These are phyloP conservation scores for Kodamaea fukazawae DNA, from an alignment of 805 yeast genomes.

Conservation along the genomic window DNA sequence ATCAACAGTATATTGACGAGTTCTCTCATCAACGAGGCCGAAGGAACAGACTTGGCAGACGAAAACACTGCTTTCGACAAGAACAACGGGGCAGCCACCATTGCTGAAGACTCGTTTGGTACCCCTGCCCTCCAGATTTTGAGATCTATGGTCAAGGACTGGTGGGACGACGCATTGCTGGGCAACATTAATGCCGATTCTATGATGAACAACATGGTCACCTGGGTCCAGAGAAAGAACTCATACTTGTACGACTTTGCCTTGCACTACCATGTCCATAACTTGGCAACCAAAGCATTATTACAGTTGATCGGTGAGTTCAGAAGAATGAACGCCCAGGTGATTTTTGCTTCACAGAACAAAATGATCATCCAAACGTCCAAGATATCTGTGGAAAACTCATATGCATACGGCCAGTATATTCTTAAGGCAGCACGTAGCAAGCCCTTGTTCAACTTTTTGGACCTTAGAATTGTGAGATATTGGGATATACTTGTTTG, in stretches of 20 bases:
- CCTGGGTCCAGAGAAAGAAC: constrained; percentile 80
- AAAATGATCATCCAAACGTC: constrained; percentile 69
- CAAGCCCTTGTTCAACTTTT: constrained; percentile 75
- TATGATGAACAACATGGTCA: constrained; percentile 73
- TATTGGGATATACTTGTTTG: constrained; percentile 94
- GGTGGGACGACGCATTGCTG: constrained; percentile 90
- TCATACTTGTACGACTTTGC: constrained; percentile 75
- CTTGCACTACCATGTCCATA: constrained; percentile 83
- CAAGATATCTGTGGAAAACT: constrained; percentile 77
- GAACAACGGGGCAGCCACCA: constrained; percentile 44
- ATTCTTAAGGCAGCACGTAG: constrained; percentile 73
- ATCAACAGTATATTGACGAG: constrained; percentile 87
- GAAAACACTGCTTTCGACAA: constrained; percentile 31
- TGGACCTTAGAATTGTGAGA: constrained; percentile 68
- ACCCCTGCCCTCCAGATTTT: constrained; percentile 68
- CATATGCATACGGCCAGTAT: constrained; percentile 88
- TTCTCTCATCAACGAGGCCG: constrained; percentile 79
- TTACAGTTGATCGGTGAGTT: constrained; percentile 80
- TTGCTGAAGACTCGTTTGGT: constrained; percentile 83
- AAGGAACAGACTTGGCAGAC: constrained; percentile 75
- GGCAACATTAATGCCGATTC: constrained; percentile 73
- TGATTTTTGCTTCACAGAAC: constrained; percentile 78
- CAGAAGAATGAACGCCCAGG: constrained; percentile 69
- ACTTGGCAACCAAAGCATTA: constrained; percentile 76
- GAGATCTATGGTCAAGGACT: constrained; percentile 70